A percentile compares a stretch with the other conserved stretches of the same genome.
Conservation (phyloP, 2,329 filamentous ascomycete genomes). For the Plectosphaerella cucumerina region DNA sequence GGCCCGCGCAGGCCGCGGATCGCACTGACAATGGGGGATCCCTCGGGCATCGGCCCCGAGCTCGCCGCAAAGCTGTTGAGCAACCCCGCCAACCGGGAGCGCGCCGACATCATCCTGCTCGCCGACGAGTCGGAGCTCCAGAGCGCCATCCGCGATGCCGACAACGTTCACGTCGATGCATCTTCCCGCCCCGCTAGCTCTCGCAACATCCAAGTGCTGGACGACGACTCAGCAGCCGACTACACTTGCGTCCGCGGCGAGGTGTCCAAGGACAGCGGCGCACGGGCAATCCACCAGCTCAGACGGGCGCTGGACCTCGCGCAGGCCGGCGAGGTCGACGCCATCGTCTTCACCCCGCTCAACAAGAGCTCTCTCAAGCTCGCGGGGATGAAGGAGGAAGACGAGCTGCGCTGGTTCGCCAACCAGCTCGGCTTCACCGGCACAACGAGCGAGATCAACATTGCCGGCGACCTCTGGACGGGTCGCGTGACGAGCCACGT, state of each 20-base stretch:
- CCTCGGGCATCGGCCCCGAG: constrained; percentile 25
- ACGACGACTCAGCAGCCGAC: constrained; percentile 17
- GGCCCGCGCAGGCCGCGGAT: constrained; percentile 18
- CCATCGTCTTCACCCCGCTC: constrained; percentile 26
- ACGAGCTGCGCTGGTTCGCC: constrained; percentile 29
- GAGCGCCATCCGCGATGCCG: constrained; percentile 16
- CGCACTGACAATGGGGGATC: constrained; percentile 25
- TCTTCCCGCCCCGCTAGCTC: constrained; percentile 12
- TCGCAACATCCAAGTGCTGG: constrained; percentile 19
- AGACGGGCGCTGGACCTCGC: constrained; percentile 20
- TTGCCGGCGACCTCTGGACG: constrained; percentile 23
- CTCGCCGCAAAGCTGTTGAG: constrained; percentile 24
- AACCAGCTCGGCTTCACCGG: constrained; percentile 23
- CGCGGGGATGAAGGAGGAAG: constrained; percentile 29
- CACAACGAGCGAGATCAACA: constrained; percentile 27
- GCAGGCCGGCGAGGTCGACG: constrained; percentile 19
- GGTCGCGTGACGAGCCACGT: constrained; percentile 26
- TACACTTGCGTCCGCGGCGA: constrained; percentile 11
- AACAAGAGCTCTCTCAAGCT: constrained; percentile 27
- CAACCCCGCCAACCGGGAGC: constrained; percentile 17
- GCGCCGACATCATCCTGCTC: constrained; percentile 23
- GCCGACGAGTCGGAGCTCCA: constrained; percentile 22
- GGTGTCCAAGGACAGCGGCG: constrained; percentile 19
- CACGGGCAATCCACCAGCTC: constrained; percentile 21
- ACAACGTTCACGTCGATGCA: constrained; percentile 11